Evolutionary conservation across 768 basidiomycete genomes (phyloP), one percentile per base, ranked within the genome.

Genomic region (Galerina sulciceps): DNA sequence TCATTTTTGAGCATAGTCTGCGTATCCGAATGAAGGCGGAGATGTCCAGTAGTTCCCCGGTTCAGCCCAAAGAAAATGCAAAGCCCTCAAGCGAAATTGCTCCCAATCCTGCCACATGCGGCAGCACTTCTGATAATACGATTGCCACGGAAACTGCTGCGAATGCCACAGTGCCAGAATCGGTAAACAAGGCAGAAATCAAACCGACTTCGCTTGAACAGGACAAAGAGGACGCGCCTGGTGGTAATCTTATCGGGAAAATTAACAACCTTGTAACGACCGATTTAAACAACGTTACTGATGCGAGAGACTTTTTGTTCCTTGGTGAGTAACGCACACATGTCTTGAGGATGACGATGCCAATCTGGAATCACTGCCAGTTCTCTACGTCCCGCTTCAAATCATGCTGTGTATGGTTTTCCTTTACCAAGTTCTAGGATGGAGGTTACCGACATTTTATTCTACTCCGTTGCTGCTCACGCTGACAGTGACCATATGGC

Each of bases 11-110:
- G 43, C 80, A 81, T 55, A 72, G 76, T 14, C 78, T 93, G 8
- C 81, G 86, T 26, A 84, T 91, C 44, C 80, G 89, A 22, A 76
- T 87, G 73, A 85, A 83, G 58, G 80, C 85, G 20, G 76, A 75
- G 56, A 9, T 17, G 4, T 20, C 48, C 13, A 20, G 34, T 11
- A 35, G 37, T 14, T 10, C 10, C 17, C 2, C 35, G n/a, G 36
- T 18, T 9, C 10, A 34, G n/a, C 18, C 48, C 34, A 14, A 34
- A 38, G 38, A 18, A 34, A 22, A 3, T 4, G 17, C 17, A 50
- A 50, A 1, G 14, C 3, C 5, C 20, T 50, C 36, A 50, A 18
- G 35, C 37, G 18, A 37, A 37, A 22, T 22, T 10, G 48, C 18
- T 37, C 48, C 48, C 15, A 36, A 38, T 50, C 34, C 38, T 17